A percentile compares a stretch with the other conserved stretches of the same genome.
Evolutionary conservation across 1,284 basidiomycete genomes (phyloP).

Genomic region (Pulveroboletus sp.): DNA sequence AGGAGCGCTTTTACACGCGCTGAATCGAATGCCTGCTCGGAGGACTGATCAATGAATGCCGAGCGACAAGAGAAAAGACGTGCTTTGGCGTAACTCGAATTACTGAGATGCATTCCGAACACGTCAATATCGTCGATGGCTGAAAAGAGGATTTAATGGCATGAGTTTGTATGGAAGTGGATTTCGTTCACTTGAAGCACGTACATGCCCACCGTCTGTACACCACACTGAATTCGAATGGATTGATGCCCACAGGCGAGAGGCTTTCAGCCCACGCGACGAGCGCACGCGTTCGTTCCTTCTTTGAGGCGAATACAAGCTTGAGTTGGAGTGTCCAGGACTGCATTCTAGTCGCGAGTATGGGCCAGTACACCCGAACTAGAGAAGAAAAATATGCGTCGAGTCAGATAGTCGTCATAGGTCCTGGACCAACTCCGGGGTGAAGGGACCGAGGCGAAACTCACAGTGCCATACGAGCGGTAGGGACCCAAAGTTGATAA

Average conservation of each 20-base stretch:
- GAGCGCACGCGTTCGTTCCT: constrained; percentile 41
- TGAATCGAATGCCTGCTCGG: constrained; percentile 43
- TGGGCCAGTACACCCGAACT: constrained; percentile 62
- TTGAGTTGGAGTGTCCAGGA: constrained; percentile 41
- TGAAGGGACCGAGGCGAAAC: constrained; percentile 29
- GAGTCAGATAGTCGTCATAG: not conserved
- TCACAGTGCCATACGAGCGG: constrained; percentile 69
- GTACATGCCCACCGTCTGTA: constrained; percentile 58
- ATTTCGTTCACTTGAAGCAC: constrained; percentile 28
- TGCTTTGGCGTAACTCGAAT: constrained; percentile 77
- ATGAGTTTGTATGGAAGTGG: not conserved
- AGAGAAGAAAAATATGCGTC: not conserved
- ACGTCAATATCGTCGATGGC: constrained; percentile 67
- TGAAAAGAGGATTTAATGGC: constrained; percentile 23
- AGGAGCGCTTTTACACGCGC: constrained; percentile 46
- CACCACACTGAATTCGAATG: constrained; percentile 46
- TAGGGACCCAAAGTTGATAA: constrained; percentile 58
- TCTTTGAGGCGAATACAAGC: constrained; percentile 44
- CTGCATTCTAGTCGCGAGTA: constrained; percentile 42
- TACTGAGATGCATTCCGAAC: constrained; percentile 70
- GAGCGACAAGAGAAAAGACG: not conserved
- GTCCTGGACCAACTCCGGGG: not conserved
- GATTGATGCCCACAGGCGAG: constrained; percentile 57
- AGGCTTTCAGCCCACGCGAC: constrained; percentile 47
- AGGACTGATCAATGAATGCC: not conserved